Evolutionary conservation across 768 basidiomycete species (phyloP).

Genomic region (Tricholoma flavovirens): DNA sequence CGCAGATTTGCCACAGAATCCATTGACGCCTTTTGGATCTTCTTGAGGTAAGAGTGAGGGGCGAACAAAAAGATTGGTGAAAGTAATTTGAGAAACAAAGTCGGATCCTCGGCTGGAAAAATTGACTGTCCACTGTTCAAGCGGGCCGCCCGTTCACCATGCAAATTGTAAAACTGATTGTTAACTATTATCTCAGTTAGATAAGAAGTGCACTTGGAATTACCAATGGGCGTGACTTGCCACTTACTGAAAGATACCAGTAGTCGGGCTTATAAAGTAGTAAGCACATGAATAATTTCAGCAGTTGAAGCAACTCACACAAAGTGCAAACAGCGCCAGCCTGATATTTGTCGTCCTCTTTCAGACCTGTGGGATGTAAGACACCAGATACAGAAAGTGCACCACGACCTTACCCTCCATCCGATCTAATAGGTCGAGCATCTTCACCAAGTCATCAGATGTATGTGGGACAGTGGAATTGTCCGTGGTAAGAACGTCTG

Average conservation of each 20-base stretch:
- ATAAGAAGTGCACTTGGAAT: neutral
- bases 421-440: neutral
- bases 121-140: slow-evolving; percentile 2
- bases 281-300: neutral
- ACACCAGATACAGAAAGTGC: neutral
- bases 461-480: neutral
- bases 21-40: neutral
- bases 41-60: neutral
- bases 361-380: neutral
- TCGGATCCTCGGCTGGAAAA: neutral
- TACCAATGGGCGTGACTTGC: neutral
- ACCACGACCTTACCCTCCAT: neutral
- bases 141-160: slow-evolving; percentile 2
- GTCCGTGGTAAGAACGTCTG: neutral
- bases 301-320: neutral
- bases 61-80: slow-evolving; percentile 1
- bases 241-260: slow-evolving; percentile 1
- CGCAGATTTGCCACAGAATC: slow-evolving; percentile 1
- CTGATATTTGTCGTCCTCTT: neutral
- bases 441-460: neutral
- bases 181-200: neutral
- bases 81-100: neutral
- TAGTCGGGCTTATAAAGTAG: neutral
- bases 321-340: neutral
- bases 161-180: neutral